Base-by-base conservation (phyloP, 805 yeast species). In the Schizosaccharomyces cryophilus region DNA sequence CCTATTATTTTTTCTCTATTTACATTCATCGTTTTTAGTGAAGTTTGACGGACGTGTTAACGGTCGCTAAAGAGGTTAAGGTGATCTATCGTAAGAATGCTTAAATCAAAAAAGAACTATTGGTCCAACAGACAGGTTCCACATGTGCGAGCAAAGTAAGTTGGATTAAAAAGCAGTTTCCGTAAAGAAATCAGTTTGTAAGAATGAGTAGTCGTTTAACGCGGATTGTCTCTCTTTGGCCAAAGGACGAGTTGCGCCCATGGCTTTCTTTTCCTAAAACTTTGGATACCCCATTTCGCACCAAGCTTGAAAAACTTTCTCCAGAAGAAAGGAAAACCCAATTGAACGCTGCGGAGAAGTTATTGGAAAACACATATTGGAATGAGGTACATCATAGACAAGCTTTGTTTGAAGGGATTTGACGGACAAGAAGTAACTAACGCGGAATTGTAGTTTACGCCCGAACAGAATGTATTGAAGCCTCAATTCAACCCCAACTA, bases 401-500 rank as follows among this genome's bases (percentile, higher is more conserved):
- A 17, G n/a, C 9, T 42, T 17, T 42, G 7, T 19, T 13, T 1
- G 13, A n/a, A 19, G 13, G 1, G 51, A 19, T n/a, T 21, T 45
- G 21, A 24, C 17, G 26, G 26, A 19, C 13, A 4, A 45, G 21
- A 19, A 24, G 26, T 17, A n/a, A 45, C 51, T 19, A 45, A 45
- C 51, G 17, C 11, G 21, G 7, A 51, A 51, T 7, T 29, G 30
- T 51, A 51, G 56, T 51, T 19, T 29, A 29, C n/a, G 7, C 56
- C 56, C 30, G 13, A 51, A 17, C 24, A 21, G n/a, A 29, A 17
- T 21, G 47, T 64, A 4, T 42, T 66, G 62, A 54, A 60, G 45
- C 67, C 67, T 1, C 62, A 61, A 15, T 64, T 67, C 40, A 64
- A 66, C 26, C 67, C 67, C 11, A 59, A 60, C 7, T 66, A 66